phyloP scores from a whole-genome alignment of 148 eudicot species.

The Agrostemma githago region DNA sequence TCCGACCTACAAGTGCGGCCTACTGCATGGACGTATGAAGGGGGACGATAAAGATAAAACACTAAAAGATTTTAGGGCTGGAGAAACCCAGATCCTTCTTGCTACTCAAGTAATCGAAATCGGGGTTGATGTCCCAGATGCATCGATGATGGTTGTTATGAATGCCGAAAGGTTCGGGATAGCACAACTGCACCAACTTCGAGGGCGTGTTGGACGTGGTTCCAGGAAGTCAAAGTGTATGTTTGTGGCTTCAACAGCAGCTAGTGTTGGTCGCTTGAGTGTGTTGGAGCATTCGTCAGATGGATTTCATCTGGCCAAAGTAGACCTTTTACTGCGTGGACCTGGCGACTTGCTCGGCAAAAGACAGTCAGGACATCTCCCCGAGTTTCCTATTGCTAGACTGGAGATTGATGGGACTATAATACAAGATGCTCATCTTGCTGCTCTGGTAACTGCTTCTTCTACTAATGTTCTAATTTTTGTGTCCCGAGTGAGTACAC shows the following conservation, averaged over 20 bases:
- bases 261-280: conserved; percentile 59
- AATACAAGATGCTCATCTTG: conserved; percentile 85
- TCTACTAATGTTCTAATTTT: not conserved
- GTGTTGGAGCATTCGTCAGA: conserved; percentile 70
- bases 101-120: conserved; percentile 89
- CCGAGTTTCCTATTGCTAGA: conserved; percentile 89
- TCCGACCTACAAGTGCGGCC: conserved; percentile 58
- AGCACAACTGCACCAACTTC: conserved; percentile 93
- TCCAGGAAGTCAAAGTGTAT: conserved; percentile 74
- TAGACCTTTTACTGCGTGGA: conserved; percentile 84
- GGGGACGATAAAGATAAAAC: conserved; percentile 82
- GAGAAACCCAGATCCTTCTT: conserved; percentile 73
- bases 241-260: conserved; percentile 44
- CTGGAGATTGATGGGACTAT: conserved; percentile 86
- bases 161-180: conserved; percentile 96
- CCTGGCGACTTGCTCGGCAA: conserved; percentile 98
- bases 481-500: not conserved
- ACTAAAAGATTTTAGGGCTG: conserved; percentile 58
- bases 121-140: conserved; percentile 95
- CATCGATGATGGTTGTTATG: conserved; percentile 98
- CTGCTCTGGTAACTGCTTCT: conserved; percentile 61
- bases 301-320: conserved; percentile 79
- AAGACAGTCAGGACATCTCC: conserved; percentile 96
- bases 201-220: conserved; percentile 96
- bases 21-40: conserved; percentile 84